phyloP scores from a whole-genome alignment of 2,329 filamentous ascomycete species.

The Alternaria triticina region DNA sequence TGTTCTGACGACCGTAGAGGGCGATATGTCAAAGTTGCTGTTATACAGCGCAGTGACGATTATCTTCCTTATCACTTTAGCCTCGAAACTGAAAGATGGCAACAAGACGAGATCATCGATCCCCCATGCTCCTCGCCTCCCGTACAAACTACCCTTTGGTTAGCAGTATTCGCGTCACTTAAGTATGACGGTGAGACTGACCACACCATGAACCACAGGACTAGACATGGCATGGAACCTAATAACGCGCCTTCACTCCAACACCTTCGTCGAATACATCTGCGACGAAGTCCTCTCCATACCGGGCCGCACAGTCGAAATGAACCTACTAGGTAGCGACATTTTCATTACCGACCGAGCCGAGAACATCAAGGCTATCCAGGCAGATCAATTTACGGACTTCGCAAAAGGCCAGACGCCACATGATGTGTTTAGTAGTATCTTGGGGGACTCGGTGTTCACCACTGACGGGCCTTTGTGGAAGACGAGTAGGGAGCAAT shows the following conservation, averaged over 20 bases:
- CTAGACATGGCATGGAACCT: conserved; percentile 14
- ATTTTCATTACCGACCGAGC: conserved; percentile 13
- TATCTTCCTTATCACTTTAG: background rate
- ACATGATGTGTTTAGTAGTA: conserved; percentile 13
- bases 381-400: conserved; percentile 10
- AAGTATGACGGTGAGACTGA: background rate
- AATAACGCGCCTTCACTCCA: conserved; percentile 1
- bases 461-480: conserved; percentile 8
- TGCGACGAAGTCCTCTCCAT: conserved; percentile 7
- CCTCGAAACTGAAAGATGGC: background rate
- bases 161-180: background rate
- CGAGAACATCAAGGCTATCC: conserved; percentile 14
- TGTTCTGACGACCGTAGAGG: background rate
- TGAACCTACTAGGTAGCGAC: conserved; percentile 9
- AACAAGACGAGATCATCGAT: background rate
- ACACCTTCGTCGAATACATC: conserved; percentile 11
- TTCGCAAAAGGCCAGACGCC: conserved; percentile 9
- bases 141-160: conserved; percentile 4
- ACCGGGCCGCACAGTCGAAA: conserved; percentile 10
- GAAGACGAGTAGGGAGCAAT: conserved; percentile 6
- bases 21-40: background rate
- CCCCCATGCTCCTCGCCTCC: conserved; percentile 6
- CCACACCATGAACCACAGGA: background rate
- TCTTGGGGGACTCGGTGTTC: conserved; percentile 10
- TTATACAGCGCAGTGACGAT: background rate